A percentile compares a stretch with the other conserved stretches of the same genome.
phyloP scores from a whole-genome alignment of 177 flowering plant genomes.

The Vitis hybrid region DNA sequence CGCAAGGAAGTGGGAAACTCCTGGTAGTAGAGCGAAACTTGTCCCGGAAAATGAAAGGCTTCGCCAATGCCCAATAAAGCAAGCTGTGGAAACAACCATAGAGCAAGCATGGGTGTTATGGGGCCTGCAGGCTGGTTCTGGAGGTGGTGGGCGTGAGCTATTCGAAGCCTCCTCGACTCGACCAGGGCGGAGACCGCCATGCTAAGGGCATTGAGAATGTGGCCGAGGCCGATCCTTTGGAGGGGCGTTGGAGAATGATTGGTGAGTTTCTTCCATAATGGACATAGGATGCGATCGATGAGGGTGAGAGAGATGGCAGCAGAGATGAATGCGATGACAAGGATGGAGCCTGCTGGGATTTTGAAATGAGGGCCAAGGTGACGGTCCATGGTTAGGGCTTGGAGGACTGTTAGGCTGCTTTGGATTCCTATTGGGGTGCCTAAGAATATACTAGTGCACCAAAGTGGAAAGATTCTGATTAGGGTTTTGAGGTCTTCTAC shows the following conservation, averaged over 20 bases:
- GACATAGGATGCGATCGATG: slow-evolving; percentile 19
- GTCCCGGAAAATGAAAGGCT: slow-evolving; percentile 44
- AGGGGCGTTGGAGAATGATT: slow-evolving; percentile 12
- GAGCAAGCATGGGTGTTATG: slow-evolving; percentile 24
- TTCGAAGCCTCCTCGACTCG: slow-evolving; percentile 25
- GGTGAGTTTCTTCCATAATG: slow-evolving; percentile 16
- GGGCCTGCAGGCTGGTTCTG: not conserved
- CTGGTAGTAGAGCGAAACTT: slow-evolving; percentile 20
- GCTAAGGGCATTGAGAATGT: slow-evolving; percentile 20
- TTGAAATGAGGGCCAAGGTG: slow-evolving; percentile 37
- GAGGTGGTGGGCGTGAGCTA: slow-evolving; percentile 1
- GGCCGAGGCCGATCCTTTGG: slow-evolving; percentile 31
- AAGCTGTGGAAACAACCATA: slow-evolving; percentile 36
- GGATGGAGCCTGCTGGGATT: slow-evolving; percentile 42
- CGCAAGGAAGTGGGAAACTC: slow-evolving; percentile 32
- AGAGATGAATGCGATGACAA: slow-evolving; percentile 23
- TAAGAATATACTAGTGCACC: slow-evolving; percentile 38
- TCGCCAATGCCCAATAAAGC: slow-evolving; percentile 35
- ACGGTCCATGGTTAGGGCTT: slow-evolving; percentile 56
- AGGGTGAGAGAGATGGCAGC: slow-evolving; percentile 14
- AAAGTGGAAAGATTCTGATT: slow-evolving; percentile 35
- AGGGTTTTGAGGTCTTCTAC: slow-evolving; percentile 50
- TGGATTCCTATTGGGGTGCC: slow-evolving; percentile 31
- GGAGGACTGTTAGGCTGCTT: slow-evolving; percentile 38
- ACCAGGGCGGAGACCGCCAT: slow-evolving; percentile 32